Base-by-base conservation (phyloP, 805 yeast species). In the Blastobotrys muscicola region DNA sequence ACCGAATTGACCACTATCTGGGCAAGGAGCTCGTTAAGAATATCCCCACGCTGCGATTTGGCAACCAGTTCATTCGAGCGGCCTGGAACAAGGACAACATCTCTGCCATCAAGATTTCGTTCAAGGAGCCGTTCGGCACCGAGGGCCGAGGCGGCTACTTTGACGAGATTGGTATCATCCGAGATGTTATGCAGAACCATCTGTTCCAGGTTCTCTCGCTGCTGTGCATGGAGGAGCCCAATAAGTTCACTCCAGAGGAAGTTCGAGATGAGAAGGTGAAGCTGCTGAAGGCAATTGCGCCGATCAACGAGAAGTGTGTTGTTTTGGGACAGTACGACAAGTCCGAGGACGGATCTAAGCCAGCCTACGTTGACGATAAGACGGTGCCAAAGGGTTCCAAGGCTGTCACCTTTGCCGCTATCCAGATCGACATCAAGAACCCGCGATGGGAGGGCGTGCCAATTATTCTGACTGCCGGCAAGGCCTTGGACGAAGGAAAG, bases 391-490 rank as follows among this genome's bases (percentile, higher is more conserved):
- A 75, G 42, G 80, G 74, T 50, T 85, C 96, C 44, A 85, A 83
- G 63, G 83, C 94, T 60, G 86, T 87, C 45, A 92, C 98, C 3
- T 92, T 75, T 64, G 96, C 97, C 9, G 96, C 96, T 2, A 60
- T 92, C 46, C 75, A 80, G 15, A 60, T 90, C 49, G 69, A 79
- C 51, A 84, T 92, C 63, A 72, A 79, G 57, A 92, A 89, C 65
- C 97, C 92, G 67, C 79, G 97, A 61, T 92, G 98, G 98, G 92
- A 84, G 50, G 97, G 97, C 58, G 97, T 92, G 37, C 98, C 98
- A 44, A 78, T 92, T 59, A 81, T 92, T 42, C 71, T 92, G 71
- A 78, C 95, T 68, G 98, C 97, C 11, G 98, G 98, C 59, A 92
- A 92, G 69, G 96, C 97, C n/a, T 70, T 92, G 48, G 86, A 90